These are phyloP conservation scores for Pneumocystis sp. DNA, from an alignment of 1,139 yeast species.

Conservation along the genomic window DNA sequence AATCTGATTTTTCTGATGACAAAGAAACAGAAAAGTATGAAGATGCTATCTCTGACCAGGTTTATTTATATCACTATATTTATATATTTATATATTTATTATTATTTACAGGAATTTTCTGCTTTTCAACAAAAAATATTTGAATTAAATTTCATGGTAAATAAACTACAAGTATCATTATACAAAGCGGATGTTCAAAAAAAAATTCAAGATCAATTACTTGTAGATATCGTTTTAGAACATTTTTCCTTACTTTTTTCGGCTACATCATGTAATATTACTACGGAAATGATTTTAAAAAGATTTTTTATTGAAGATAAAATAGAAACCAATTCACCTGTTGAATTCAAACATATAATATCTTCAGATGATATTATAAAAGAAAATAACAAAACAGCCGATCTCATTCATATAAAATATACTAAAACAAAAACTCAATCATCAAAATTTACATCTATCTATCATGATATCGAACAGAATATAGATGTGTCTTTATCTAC, in stretches of 20 bases:
- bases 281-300: conserved; percentile 46
- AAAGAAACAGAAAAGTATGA: neutral
- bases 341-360: conserved; percentile 52
- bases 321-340: conserved; percentile 47
- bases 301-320: conserved; percentile 62
- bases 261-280: conserved; percentile 48
- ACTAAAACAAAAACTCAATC: conserved; percentile 39
- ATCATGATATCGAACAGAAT: conserved; percentile 58
- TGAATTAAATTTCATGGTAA: conserved; percentile 59
- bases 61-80: conserved; percentile 5
- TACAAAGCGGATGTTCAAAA: conserved; percentile 38
- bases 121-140: conserved; percentile 39
- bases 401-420: conserved; percentile 51
- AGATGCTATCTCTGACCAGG: neutral
- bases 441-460: conserved; percentile 38
- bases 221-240: conserved; percentile 62
- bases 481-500: conserved; percentile 67
- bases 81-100: conserved; percentile 5
- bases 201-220: conserved; percentile 30
- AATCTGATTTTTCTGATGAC: neutral
- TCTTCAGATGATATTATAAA: conserved; percentile 45
- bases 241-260: conserved; percentile 44
- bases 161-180: conserved; percentile 45
- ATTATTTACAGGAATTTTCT: neutral
- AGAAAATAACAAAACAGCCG: conserved; percentile 24